Percentiles rank a stretch among this genome's conserved stretches.
Evolutionary conservation across 306 rosid genomes (phyloP).

Genomic region (Cucurbita maxima): DNA sequence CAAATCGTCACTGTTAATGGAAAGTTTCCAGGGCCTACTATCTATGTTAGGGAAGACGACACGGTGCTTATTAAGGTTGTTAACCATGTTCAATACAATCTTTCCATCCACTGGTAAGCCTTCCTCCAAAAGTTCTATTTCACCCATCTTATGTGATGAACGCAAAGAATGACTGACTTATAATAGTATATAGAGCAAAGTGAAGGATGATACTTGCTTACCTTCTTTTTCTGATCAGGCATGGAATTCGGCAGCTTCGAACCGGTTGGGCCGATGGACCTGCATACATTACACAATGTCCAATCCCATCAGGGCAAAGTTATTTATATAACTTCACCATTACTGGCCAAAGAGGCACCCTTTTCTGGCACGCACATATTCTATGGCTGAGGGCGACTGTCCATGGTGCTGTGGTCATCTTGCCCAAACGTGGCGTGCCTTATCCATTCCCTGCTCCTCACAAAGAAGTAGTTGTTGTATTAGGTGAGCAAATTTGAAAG

Average conservation of each 20-base stretch:
- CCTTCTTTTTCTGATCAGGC: conserved; percentile 30
- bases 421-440: conserved; percentile 79
- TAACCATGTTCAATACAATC: conserved; percentile 52
- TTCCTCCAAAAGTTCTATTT: neutral
- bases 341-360: conserved; percentile 88
- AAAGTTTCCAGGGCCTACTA: conserved; percentile 76
- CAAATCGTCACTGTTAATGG: conserved; percentile 66
- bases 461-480: conserved; percentile 48
- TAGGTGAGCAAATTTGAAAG: conserved; percentile 30
- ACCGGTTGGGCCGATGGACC: conserved; percentile 97
- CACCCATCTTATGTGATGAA: neutral
- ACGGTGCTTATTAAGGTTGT: conserved; percentile 57
- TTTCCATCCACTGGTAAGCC: conserved; percentile 61
- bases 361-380: conserved; percentile 80
- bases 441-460: conserved; percentile 80
- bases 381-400: conserved; percentile 80
- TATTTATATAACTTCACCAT: conserved; percentile 69
- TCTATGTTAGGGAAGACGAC: conserved; percentile 78
- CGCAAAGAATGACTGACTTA: neutral
- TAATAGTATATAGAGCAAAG: neutral
- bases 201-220: neutral
- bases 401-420: conserved; percentile 65
- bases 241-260: conserved; percentile 60
- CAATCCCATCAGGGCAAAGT: conserved; percentile 52
- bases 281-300: conserved; percentile 75